These are phyloP conservation scores for Taiozyma onychis DNA, from an alignment of 1,139 yeast genomes.

Conservation along the genomic window DNA sequence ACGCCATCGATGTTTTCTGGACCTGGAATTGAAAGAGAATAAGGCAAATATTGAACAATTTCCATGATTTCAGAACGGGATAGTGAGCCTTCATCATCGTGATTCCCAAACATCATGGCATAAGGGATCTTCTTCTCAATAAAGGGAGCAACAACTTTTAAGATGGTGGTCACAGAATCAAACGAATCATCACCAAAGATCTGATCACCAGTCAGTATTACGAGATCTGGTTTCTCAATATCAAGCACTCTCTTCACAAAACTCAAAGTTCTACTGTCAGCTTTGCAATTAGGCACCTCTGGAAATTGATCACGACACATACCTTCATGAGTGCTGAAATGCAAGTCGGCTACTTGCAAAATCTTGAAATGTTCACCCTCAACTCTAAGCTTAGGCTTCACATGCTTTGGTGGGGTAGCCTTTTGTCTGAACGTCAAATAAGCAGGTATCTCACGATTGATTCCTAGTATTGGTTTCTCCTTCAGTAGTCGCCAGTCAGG, in stretches of 20 bases:
- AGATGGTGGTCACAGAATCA: constrained; percentile 71
- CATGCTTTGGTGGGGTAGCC: constrained; percentile 3
- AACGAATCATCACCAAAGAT: constrained; percentile 63
- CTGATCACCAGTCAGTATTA: constrained; percentile 85
- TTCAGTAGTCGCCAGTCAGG: constrained; percentile 54
- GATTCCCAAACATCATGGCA: constrained; percentile 76
- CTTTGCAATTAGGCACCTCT: constrained; percentile 49
- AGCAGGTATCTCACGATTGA: constrained; percentile 14
- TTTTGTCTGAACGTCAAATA: constrained; percentile 14
- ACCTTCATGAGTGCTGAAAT: constrained; percentile 76
- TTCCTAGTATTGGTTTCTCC: constrained; percentile 22
- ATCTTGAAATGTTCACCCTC: constrained; percentile 56
- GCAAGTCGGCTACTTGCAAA: constrained; percentile 83
- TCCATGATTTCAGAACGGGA: constrained; percentile 56
- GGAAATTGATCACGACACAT: constrained; percentile 74
- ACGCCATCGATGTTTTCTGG: constrained; percentile 66
- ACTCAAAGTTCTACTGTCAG: constrained; percentile 66
- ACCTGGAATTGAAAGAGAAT: constrained; percentile 55
- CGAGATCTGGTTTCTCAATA: constrained; percentile 72
- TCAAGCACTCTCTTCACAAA: constrained; percentile 64
- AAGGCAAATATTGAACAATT: constrained; percentile 54
- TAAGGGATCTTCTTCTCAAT: constrained; percentile 66
- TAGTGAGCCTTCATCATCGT: constrained; percentile 67
- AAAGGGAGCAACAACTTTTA: constrained; percentile 69
- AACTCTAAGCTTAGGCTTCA: constrained; percentile 20